Percentiles rank a stretch among this genome's conserved stretches.
phyloP scores from a whole-genome alignment of 2,329 filamentous ascomycete genomes.

The Aspergillus carbonarius region DNA sequence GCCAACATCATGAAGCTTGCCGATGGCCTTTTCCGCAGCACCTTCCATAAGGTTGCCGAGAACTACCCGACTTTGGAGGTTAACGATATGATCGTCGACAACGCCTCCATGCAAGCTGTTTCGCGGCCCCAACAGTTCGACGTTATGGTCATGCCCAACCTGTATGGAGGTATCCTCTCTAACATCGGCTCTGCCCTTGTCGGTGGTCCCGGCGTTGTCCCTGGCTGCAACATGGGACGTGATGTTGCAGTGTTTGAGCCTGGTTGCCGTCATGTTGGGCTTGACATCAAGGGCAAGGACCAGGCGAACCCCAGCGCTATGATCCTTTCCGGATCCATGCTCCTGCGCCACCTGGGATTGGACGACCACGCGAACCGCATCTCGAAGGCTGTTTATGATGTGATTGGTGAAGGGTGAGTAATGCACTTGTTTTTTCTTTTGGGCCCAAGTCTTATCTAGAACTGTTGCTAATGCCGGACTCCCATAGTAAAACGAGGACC shows the following conservation, averaged over 20 bases:
- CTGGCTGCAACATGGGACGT: constrained; percentile 98
- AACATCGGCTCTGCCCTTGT: constrained; percentile 98
- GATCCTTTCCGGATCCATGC: constrained; percentile 93
- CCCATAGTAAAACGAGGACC: constrained; percentile 73
- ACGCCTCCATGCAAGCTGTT: constrained; percentile 99
- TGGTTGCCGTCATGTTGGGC: constrained; percentile 97
- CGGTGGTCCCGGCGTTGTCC: constrained; percentile 93
- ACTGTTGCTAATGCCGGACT: constrained; percentile 41
- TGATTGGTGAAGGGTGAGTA: constrained; percentile 85
- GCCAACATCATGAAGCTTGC: constrained; percentile 99
- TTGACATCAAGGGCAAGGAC: constrained; percentile 99
- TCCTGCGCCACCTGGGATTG: constrained; percentile 92
- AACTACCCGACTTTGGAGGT: constrained; percentile 94
- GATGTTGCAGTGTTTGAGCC: constrained; percentile 98
- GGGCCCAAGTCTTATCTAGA: not conserved
- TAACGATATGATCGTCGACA: constrained; percentile 99
- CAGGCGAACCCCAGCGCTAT: constrained; percentile 97
- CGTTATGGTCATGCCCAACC: constrained; percentile 99
- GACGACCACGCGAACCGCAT: constrained; percentile 99
- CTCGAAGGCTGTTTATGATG: constrained; percentile 74
- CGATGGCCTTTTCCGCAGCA: constrained; percentile 97
- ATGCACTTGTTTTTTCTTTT: not conserved
- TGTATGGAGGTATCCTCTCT: constrained; percentile 97
- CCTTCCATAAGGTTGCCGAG: constrained; percentile 88
- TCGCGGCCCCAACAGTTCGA: constrained; percentile 96